Evolutionary conservation across 108 stramenopile species (phyloP).

Genomic region (Epithemia pelagica): DNA sequence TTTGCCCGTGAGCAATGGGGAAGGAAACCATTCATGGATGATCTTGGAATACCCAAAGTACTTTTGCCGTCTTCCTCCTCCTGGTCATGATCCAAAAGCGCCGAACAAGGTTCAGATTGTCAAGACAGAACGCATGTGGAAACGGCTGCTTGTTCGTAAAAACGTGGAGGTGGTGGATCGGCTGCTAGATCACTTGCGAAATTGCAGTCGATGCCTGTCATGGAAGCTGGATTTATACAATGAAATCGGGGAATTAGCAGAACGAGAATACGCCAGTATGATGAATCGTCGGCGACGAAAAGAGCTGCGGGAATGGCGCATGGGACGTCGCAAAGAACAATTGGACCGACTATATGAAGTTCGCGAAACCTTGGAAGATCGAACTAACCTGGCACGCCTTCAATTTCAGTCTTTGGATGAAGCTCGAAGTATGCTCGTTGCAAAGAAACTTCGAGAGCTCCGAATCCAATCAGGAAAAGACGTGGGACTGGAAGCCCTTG

Average conservation of each 20-base stretch:
- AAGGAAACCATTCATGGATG: not conserved
- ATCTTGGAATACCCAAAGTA: slow-evolving; percentile 4
- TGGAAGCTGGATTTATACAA: slow-evolving; percentile 29
- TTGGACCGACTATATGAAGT: slow-evolving; percentile 28
- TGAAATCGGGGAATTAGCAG: slow-evolving; percentile 15
- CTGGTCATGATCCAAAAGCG: not conserved
- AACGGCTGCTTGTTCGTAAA: slow-evolving; percentile 57
- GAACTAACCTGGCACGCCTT: slow-evolving; percentile 12
- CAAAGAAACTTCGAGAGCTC: slow-evolving; percentile 6
- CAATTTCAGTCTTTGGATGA: slow-evolving; percentile 18
- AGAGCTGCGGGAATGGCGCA: slow-evolving; percentile 21
- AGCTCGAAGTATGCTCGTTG: slow-evolving; percentile 9
- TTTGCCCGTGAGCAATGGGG: not conserved
- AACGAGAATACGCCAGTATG: slow-evolving; percentile 12
- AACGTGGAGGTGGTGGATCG: slow-evolving; percentile 24
- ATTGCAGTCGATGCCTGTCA: slow-evolving; percentile 14
- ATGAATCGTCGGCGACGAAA: slow-evolving; percentile 1
- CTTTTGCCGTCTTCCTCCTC: not conserved
- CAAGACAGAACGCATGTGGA: slow-evolving; percentile 43
- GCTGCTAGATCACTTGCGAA: slow-evolving; percentile 18
- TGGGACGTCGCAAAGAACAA: slow-evolving; percentile 14
- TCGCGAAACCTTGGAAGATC: slow-evolving; percentile 36
- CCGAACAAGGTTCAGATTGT: not conserved
- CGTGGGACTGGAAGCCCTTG: slow-evolving; percentile 8
- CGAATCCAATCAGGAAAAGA: not conserved